phyloP scores from a whole-genome alignment of 2,329 filamentous ascomycete species.

The Remersonia thermophila region DNA sequence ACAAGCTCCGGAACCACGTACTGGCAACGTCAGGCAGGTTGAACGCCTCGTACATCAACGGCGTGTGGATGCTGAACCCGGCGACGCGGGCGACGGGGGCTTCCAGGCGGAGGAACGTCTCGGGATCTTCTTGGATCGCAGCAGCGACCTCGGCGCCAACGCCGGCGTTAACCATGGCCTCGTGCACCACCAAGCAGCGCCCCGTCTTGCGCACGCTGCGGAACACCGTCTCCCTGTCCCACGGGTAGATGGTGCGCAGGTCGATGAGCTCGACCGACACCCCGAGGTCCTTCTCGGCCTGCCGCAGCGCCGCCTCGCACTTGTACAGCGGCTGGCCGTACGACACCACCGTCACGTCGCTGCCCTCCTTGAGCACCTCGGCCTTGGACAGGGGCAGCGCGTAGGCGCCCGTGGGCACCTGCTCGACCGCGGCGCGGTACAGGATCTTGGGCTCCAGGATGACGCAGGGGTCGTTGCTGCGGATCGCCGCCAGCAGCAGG shows the following conservation, averaged over 20 bases:
- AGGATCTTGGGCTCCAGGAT: conserved; percentile 94
- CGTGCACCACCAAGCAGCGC: conserved; percentile 76
- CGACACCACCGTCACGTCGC: conserved; percentile 70
- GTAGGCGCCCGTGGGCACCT: conserved; percentile 72
- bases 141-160: conserved; percentile 83
- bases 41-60: conserved; percentile 67
- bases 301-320: conserved; percentile 63
- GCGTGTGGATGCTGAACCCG: conserved; percentile 80
- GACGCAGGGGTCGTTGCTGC: conserved; percentile 73
- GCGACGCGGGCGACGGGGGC: conserved; percentile 76
- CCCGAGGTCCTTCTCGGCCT: conserved; percentile 62
- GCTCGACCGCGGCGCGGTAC: conserved; percentile 82
- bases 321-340: conserved; percentile 86
- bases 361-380: conserved; percentile 69
- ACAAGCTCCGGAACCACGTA: conserved; percentile 37
- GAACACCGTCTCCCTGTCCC: conserved; percentile 73
- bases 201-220: conserved; percentile 80
- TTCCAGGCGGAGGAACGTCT: conserved; percentile 70
- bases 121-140: conserved; percentile 64
- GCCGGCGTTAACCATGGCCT: conserved; percentile 82
- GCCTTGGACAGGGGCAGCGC: conserved; percentile 77
- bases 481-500: conserved; percentile 63
- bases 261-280: conserved; percentile 78
- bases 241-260: conserved; percentile 77
- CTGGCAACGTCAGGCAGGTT: conserved; percentile 76